Base-by-base conservation (phyloP, 129 eudicot genomes). In the Escallonia rubra region DNA sequence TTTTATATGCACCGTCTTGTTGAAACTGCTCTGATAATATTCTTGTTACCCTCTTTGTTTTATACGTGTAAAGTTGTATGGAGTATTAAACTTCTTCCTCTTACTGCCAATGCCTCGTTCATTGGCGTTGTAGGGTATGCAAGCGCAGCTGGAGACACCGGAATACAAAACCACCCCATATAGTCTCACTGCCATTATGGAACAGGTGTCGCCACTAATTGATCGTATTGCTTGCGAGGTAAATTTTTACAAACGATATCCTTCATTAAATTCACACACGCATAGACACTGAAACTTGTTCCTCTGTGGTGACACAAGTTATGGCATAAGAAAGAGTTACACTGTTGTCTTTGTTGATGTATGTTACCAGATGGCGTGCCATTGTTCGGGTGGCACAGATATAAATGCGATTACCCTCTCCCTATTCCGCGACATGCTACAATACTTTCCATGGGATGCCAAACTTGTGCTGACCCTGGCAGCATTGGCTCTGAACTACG, bases 361-460 rank as follows among this genome's bases (percentile, higher is more conserved):
- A 53, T 13, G 4, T 13, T 53, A 12, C 34, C 82, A 91, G 97
- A 72, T 87, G 66, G 47, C 86, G 14, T 73, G 75, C 83, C 83
- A 78, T 61, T 61, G 76, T 65, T 58, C 77, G 66, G 68, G 78
- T 68, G 88, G 92, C 2, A 71, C 62, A 7, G 95, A 89, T 15
- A 84, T 90, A 59, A 96, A 89, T 70, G 23, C 76, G 5, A 74
- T 83, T 7, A 80, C 99, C 10, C 68, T 89, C 58, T 63, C 85
- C 7, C 78, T 94, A 43, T 76, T 92, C 41, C 78, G 34, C 34
- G 34, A 74, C 48, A 45, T 77, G 15, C 76, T 92, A n/a, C 55
- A 84, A 6, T 74, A 61, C 79, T 94, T 68, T 73, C 78, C 93
- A 40, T 94, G 99, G 99, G 97, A 86, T 4, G 95, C 99, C 2